A percentile compares a stretch with the other conserved stretches of the same genome.
Evolutionary conservation across 345 rosid species (phyloP).

Genomic region (Euphorbia peplus): DNA sequence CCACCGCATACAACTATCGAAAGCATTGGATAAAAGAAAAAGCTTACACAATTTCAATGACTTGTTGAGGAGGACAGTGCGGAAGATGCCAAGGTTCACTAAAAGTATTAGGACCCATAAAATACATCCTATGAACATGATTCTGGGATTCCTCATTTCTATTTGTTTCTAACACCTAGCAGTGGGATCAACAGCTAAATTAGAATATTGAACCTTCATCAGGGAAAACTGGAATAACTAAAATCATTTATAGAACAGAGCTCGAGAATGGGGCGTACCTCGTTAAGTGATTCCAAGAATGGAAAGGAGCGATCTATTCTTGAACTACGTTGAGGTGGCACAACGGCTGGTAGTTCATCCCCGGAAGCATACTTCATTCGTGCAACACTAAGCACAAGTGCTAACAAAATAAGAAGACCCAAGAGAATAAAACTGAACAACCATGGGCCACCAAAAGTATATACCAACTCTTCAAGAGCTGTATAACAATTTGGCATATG

Average conservation of each 20-base stretch:
- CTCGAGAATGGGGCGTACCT: slow-evolving; percentile 39
- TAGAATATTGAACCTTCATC: not conserved
- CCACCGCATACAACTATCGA: not conserved
- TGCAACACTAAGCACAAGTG: slow-evolving; percentile 90
- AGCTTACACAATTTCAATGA: slow-evolving; percentile 79
- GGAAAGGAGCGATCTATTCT: slow-evolving; percentile 81
- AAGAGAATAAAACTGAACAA: slow-evolving; percentile 66
- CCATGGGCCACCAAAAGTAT: slow-evolving; percentile 99
- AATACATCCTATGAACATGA: slow-evolving; percentile 86
- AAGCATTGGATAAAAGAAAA: not conserved
- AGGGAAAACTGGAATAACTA: not conserved
- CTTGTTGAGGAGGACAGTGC: slow-evolving; percentile 78
- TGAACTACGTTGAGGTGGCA: slow-evolving; percentile 64
- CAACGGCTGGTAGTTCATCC: slow-evolving; percentile 62
- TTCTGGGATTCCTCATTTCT: slow-evolving; percentile 83
- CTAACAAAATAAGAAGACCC: slow-evolving; percentile 70
- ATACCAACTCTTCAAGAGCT: slow-evolving; percentile 77
- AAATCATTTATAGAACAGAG: not conserved
- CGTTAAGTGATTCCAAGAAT: slow-evolving; percentile 86
- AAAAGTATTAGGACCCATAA: slow-evolving; percentile 88
- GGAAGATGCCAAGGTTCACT: slow-evolving; percentile 89
- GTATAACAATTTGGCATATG: slow-evolving; percentile 94
- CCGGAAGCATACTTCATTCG: slow-evolving; percentile 87
- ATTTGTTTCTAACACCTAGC: slow-evolving; percentile 83
- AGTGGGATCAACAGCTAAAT: slow-evolving; percentile 6